These are phyloP conservation scores for Diutina sp. DNA, from an alignment of 1,139 yeast genomes.

Conservation along the genomic window DNA sequence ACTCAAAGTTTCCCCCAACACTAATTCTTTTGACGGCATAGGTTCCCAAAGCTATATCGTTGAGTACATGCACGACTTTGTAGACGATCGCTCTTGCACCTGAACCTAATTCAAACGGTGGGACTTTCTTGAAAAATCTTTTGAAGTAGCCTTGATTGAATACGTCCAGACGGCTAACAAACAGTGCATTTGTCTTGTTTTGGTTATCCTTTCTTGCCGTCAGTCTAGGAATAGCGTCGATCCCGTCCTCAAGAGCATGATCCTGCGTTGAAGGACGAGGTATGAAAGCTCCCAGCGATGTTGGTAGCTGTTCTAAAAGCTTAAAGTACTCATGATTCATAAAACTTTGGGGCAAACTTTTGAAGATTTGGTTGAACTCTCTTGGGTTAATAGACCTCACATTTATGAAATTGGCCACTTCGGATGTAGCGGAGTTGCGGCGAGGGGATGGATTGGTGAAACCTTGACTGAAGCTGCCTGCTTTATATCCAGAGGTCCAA, in stretches of 20 bases:
- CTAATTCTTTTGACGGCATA: slow-evolving; percentile 80
- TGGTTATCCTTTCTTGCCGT: neutral
- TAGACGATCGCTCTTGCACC: slow-evolving; percentile 82
- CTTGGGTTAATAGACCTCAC: neutral
- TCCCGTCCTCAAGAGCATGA: neutral
- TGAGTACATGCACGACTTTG: slow-evolving; percentile 68
- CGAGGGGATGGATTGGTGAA: neutral
- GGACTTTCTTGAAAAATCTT: slow-evolving; percentile 43
- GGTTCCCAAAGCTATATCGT: slow-evolving; percentile 58
- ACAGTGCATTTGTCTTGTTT: neutral
- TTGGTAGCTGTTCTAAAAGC: slow-evolving; percentile 10
- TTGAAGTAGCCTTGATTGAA: slow-evolving; percentile 68
- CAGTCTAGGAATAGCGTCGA: neutral
- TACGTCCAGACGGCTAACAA: slow-evolving; percentile 11
- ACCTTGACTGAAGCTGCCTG: neutral
- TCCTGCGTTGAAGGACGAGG: neutral
- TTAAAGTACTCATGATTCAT: slow-evolving; percentile 31
- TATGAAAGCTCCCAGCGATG: neutral
- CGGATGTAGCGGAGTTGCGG: neutral
- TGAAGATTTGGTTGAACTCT: neutral
- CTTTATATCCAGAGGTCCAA: neutral
- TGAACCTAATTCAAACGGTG: slow-evolving; percentile 42
- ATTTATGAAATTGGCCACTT: neutral
- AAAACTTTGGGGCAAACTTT: slow-evolving; percentile 8
- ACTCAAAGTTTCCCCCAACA: slow-evolving; percentile 60